Evolutionary conservation across 495 filamentous ascomycete species (phyloP), one percentile per base, ranked within the genome.

Genomic region (Neurospora sp.): DNA sequence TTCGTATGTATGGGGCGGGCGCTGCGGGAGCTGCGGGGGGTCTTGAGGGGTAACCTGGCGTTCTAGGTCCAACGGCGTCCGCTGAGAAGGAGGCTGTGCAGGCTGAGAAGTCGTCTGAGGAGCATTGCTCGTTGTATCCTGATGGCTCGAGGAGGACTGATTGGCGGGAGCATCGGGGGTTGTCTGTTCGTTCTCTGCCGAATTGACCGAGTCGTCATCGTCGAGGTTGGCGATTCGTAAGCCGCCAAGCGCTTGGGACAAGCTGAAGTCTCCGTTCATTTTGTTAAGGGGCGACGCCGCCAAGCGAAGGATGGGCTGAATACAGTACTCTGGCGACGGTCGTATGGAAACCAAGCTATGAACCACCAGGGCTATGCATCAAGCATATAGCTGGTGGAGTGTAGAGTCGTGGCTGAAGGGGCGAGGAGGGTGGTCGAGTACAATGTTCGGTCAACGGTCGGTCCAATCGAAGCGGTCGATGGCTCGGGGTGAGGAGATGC

Each of bases 171-270:
- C 59, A 68, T 77, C 78, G 44, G 77, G 68, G 59, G 82, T 78
- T 69, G 78, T 74, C 69, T 76, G 78, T 27, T 73, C 68, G 53
- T 66, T 66, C 71, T 88, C 84, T 74, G 83, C 83, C n/a, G 89
- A 83, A 53, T 83, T 81, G 74, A 85, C 83, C 48, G 91, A 85
- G 40, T 91, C 89, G 68, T 88, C 87, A 81, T 96, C 90, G 85
- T 98, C 95, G 53, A 96, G 96, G 81, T 99, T 99, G 74, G 96
- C 96, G 78, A 98, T 98, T 76, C 96, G 92, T 81, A 99, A 85
- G 76, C 96, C 96, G 70, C 96, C 96, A 75, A 99, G 87, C 73
- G 93, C 92, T 82, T 94, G 92, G 71, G 96, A 96, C 69, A 99
- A 89, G 81, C 93, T 98, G 76, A 97, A 83, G 82, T 98, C 95